These are phyloP conservation scores for Lagenidium giganteum DNA, from an alignment of 352 stramenopile genomes.

Conservation along the genomic window DNA sequence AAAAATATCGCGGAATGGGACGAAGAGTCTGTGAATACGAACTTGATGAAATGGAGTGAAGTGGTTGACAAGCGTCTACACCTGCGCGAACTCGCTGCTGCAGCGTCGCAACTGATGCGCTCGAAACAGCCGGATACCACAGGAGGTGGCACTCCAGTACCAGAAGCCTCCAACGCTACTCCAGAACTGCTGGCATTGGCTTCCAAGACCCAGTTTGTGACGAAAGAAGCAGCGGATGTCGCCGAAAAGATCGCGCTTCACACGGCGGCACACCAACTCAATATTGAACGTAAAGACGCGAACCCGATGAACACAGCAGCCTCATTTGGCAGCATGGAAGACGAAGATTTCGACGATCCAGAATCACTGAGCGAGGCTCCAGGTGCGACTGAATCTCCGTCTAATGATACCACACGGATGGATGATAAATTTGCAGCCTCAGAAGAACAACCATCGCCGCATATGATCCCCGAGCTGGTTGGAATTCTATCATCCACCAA, in stretches of 20 bases:
- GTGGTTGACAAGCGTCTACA: conserved; percentile 29
- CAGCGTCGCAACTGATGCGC: conserved; percentile 28
- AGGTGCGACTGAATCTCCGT: background rate
- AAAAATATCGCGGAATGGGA: conserved; percentile 33
- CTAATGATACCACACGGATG: background rate
- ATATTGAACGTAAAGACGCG: too few relatives aligned
- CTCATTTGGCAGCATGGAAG: background rate
- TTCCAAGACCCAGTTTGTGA: conserved; percentile 22
- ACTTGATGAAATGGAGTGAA: conserved; percentile 42
- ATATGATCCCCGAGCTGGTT: conserved; percentile 32
- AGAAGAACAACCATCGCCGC: conserved; percentile 6
- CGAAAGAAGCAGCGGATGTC: conserved; percentile 19
- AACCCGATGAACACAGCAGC: background rate
- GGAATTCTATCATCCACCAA: conserved; percentile 53
- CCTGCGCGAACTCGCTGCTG: too few relatives aligned
- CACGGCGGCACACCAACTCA: conserved; percentile 30
- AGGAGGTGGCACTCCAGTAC: background rate
- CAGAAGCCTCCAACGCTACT: conserved; percentile 12
- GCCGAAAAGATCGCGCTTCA: conserved; percentile 40
- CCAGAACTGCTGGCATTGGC: conserved; percentile 22
- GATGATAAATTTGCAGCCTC: background rate
- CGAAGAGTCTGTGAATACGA: conserved; percentile 12
- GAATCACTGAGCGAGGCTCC: background rate
- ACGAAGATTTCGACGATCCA: conserved; percentile 5
- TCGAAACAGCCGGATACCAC: conserved; percentile 15